Evolutionary conservation across 1,284 basidiomycete species (phyloP), one percentile per base, ranked within the genome.

Genomic region (Kalmanozyma brasiliensis): DNA sequence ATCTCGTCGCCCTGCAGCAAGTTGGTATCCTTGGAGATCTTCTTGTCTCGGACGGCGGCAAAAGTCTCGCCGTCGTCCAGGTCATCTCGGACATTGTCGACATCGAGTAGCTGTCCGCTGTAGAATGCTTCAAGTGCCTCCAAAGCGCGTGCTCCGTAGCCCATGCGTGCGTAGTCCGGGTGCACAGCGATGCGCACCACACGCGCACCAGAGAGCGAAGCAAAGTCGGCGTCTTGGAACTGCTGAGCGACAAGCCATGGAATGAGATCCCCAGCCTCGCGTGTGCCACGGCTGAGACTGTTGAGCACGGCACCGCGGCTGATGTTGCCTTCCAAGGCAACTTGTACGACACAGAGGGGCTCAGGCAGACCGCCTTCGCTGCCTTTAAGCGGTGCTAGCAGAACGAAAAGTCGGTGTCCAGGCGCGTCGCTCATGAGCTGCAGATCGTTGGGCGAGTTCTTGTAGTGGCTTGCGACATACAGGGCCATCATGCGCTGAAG

Each of bases 401-500:
- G 87, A 2, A 99, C 96, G 73, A 98, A 99, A 11, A 98, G 87
- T 75, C 95, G 92, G 79, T 98, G 95, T 0, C 93, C 94, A 0
- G 96, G 96, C 0, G 96, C 96, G 79, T 98, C 96, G 8, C 91
- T 93, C 83, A 98, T 88, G 52, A 99, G 88, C 82, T 98, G 95
- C 38, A 99, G 86, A 82, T 98, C 96, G 82, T 99, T 98, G 19
- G 96, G 96, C 80, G 94, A 92, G 83, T 98, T 99, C 84, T 99
- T 99, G 86, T 99, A 99, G 83, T 99, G 96, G 46, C 89, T 91
- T 1, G 95, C 92, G 49, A 98, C 94, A 83, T 97, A 98, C 1
- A 98, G 86, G 6, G 92, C 91, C 94, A 98, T 97, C 91, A 98
- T 94, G 41, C 94, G 89, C 84, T 98, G 96, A 38, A 99, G 86